phyloP scores from a whole-genome alignment of 2,329 filamentous ascomycete genomes.

The Claviceps cyperi region DNA sequence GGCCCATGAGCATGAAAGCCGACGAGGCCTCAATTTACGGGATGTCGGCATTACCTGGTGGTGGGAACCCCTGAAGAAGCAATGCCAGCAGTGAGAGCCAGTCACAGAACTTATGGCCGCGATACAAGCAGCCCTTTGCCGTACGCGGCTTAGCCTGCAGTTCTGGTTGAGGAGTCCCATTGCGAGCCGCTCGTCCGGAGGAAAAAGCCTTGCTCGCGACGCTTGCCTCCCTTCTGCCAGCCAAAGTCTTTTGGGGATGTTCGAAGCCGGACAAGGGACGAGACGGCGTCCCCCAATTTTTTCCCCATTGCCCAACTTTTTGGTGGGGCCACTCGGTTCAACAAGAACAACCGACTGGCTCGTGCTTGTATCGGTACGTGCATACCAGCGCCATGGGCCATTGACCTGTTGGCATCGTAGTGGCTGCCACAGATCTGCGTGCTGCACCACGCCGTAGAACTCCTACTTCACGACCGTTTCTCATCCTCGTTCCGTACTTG shows the following conservation, averaged over 20 bases:
- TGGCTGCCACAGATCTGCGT: neutral
- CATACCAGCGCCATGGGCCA: neutral
- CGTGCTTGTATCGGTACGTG: slow-evolving; percentile 3
- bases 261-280: neutral
- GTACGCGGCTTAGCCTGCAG: slow-evolving; percentile 7
- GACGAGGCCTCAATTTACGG: neutral
- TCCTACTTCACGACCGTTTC: neutral
- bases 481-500: neutral
- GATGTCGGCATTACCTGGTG: neutral
- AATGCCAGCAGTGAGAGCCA: neutral
- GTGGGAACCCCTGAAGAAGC: neutral
- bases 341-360: slow-evolving; percentile 13
- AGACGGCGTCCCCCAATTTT: slow-evolving; percentile 18
- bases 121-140: slow-evolving; percentile 4
- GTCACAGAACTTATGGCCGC: neutral
- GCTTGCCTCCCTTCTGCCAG: too few species aligned
- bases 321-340: slow-evolving; percentile 22
- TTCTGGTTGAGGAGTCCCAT: slow-evolving; percentile 12
- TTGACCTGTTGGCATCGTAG: neutral
- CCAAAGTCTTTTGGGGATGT: neutral
- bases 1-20: neutral
- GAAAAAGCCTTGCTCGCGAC: neutral
- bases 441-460: neutral
- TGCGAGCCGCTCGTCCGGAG: slow-evolving; percentile 1
- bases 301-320: slow-evolving; percentile 13